Conservation (phyloP, 352 stramenopile species). For the Poterioochromonas sp. region DNA sequence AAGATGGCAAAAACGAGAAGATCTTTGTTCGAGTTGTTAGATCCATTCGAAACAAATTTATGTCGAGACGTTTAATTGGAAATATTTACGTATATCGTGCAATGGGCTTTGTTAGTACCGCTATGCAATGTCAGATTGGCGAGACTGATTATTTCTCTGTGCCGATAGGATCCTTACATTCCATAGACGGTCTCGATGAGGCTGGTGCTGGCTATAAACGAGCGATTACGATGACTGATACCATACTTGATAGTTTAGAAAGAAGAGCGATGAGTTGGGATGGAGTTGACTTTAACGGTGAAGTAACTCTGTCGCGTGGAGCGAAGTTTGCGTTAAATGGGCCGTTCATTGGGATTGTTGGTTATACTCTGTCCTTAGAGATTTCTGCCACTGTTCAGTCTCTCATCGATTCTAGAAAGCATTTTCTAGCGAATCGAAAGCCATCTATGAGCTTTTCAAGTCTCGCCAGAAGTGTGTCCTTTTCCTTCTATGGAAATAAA, state of each 20-base stretch:
- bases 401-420: not conserved
- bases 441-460: too few relatives aligned
- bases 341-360: not conserved
- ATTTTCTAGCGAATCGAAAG: not conserved
- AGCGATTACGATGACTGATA: constrained; percentile 3
- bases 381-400: not conserved
- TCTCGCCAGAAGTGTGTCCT: too few relatives aligned
- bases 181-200: not conserved
- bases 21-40: not conserved
- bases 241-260: not conserved
- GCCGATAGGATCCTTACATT: not conserved
- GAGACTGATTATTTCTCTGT: not conserved
- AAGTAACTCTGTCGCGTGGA: not conserved
- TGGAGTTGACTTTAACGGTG: not conserved
- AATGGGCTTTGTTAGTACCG: not conserved
- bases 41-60: constrained; percentile 3
- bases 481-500: too few relatives aligned
- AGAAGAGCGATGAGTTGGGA: not conserved
- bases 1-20: not conserved
- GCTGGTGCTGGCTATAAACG: not conserved
- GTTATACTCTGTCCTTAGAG: not conserved
- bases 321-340: not conserved
- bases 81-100: not conserved
- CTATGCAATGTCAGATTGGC: not conserved
- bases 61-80: not conserved